Evolutionary conservation across 306 rosid genomes (phyloP).

Genomic region (Pterocarpus santalinus): DNA sequence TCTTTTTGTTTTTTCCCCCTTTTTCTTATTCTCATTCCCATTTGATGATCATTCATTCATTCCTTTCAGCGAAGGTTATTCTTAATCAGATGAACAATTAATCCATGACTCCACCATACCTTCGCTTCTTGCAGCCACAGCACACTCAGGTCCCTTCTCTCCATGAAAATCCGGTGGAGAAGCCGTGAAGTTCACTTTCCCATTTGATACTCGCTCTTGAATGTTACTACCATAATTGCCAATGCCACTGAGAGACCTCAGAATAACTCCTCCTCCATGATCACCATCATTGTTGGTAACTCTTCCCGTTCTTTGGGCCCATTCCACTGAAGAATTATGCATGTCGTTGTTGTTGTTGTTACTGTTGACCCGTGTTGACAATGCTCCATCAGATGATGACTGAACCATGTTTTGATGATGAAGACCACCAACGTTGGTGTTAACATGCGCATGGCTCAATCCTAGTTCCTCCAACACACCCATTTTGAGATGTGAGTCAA

Average conservation of each 20-base stretch:
- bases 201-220: conserved; percentile 36
- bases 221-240: conserved; percentile 44
- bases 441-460: conserved; percentile 51
- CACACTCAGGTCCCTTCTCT: conserved; percentile 62
- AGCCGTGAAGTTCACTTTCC: conserved; percentile 52
- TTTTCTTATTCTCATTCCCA: neutral
- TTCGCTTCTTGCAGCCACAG: conserved; percentile 61
- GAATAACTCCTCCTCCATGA: conserved; percentile 28
- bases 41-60: neutral
- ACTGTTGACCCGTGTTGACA: conserved; percentile 31
- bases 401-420: conserved; percentile 54
- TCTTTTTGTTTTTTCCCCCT: neutral
- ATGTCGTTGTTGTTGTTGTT: conserved; percentile 4
- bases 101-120: conserved; percentile 98
- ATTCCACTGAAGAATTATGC: too few relatives aligned
- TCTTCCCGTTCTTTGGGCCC: neutral
- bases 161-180: conserved; percentile 62
- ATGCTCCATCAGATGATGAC: conserved; percentile 42
- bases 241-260: conserved; percentile 54
- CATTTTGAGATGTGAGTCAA: conserved; percentile 51
- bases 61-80: neutral
- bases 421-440: conserved; percentile 40
- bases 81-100: conserved; percentile 86
- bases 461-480: conserved; percentile 64
- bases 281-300: conserved; percentile 28